These are phyloP conservation scores for Stentor roeselii DNA, from an alignment of 73 alveolate species.

Conservation along the genomic window DNA sequence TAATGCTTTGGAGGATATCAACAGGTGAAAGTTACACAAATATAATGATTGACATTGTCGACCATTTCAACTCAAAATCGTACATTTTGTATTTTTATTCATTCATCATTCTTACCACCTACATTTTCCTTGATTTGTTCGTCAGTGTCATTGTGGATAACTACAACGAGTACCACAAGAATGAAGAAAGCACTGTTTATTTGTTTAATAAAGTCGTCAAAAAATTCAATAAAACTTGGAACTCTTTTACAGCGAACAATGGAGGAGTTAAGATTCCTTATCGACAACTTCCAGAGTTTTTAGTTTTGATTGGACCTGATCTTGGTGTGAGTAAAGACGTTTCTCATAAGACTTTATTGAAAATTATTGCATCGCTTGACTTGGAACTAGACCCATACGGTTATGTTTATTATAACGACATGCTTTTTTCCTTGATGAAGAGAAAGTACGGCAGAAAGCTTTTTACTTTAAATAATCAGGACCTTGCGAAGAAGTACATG, in stretches of 20 bases:
- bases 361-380: slow-evolving; percentile 24
- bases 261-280: slow-evolving; percentile 30
- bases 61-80: slow-evolving; percentile 28
- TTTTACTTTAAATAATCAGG: background rate
- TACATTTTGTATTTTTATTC: slow-evolving; percentile 47
- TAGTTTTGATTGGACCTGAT: slow-evolving; percentile 29
- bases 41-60: slow-evolving; percentile 63
- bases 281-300: slow-evolving; percentile 6
- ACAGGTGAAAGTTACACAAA: slow-evolving; percentile 89
- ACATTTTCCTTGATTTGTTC: slow-evolving; percentile 67
- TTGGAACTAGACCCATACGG: slow-evolving; percentile 33
- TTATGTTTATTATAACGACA: slow-evolving; percentile 36
- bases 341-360: slow-evolving; percentile 27
- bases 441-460: background rate
- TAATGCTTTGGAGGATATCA: slow-evolving; percentile 69
- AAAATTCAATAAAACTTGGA: slow-evolving; percentile 42
- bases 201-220: slow-evolving; percentile 47
- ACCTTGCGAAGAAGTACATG: background rate
- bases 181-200: slow-evolving; percentile 53
- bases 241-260: slow-evolving; percentile 25
- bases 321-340: slow-evolving; percentile 31
- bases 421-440: slow-evolving; percentile 45
- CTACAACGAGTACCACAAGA: slow-evolving; percentile 54
- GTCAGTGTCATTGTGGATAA: slow-evolving; percentile 59
- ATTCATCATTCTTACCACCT: slow-evolving; percentile 41